Base-by-base conservation (phyloP, 352 stramenopile genomes). In the Aphanomyces euteiches region DNA sequence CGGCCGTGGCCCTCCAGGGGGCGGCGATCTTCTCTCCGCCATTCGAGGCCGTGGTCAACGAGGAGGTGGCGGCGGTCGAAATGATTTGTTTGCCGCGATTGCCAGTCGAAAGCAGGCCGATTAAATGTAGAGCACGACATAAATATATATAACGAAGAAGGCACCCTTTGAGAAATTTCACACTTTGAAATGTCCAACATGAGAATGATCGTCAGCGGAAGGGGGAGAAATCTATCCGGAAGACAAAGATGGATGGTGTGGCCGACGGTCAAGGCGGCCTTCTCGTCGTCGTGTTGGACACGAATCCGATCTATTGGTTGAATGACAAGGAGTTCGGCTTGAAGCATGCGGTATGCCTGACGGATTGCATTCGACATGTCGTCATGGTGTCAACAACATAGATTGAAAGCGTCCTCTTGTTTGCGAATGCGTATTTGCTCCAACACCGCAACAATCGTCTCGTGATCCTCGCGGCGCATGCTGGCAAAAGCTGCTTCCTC, bases 401-500 rank as follows among this genome's bases (percentile, higher is more conserved):
- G 57, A 83, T 95, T 53, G 82, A 83, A 8, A 90, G 81, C 72
- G 79, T 79, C 50, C 81, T 95, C 56, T 83, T 95, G 75, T 95
- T 92, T 64, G 85, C 93, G 68, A 95, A 92, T 74, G 86, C 87
- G 70, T 95, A 93, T 75, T 75, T 95, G 72, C 74, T 95, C 63
- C 82, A 93, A 47, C 84, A 93, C 63, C 84, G 87, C 66, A 95
- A 81, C 76, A 95, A 95, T 69, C 84, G 84, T 48, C 89, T 95
- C 67, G 82, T 93, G 60, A 83, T 95, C 59, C 83, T 95, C 70
- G 87, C 87, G 0, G 85, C 87, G 45, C 87, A 94, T 57, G 85
- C 83, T 8, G 87, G 84, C 19, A 76, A 77, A 8, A 87, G 78
- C 53, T 81, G 81, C 60, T 91, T 92, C 79, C 74, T 94, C 38